A percentile compares a stretch with the other conserved stretches of the same genome.
These are phyloP conservation scores for Fusarium setosum DNA, from an alignment of 2,329 filamentous ascomycete species.

Conservation along the genomic window DNA sequence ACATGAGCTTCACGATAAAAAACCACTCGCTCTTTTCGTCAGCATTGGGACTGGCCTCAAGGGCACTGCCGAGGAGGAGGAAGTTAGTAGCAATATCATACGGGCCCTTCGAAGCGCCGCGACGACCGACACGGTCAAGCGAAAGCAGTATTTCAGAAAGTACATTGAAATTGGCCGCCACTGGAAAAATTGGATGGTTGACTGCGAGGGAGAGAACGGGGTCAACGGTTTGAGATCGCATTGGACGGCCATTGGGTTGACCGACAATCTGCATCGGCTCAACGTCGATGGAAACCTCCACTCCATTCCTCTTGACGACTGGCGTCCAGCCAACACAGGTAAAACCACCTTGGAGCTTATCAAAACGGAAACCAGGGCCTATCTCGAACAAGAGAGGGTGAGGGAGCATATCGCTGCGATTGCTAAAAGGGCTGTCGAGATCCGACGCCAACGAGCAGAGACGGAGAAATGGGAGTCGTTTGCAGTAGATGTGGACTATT, in stretches of 20 bases:
- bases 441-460: neutral
- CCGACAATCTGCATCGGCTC: neutral
- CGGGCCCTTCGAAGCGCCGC: rapidly evolving
- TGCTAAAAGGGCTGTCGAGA: rapidly evolving
- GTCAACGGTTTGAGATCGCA: neutral
- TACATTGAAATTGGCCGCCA: neutral
- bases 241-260: neutral
- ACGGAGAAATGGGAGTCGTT: neutral
- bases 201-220: slow-evolving; percentile 1
- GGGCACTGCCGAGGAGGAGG: neutral
- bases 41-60: slow-evolving; percentile 17
- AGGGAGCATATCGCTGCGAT: rapidly evolving
- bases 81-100: neutral
- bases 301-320: neutral
- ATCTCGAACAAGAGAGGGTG: neutral
- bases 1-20: neutral
- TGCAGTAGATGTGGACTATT: neutral
- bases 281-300: neutral
- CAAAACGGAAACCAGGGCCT: rapidly evolving
- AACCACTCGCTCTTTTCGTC: neutral
- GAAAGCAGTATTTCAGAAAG: neutral
- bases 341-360: neutral
- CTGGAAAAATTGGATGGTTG: neutral
- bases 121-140: neutral
- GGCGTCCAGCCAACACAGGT: neutral